phyloP scores from a whole-genome alignment of 495 filamentous ascomycete genomes.

The Chaetomium tenue region DNA sequence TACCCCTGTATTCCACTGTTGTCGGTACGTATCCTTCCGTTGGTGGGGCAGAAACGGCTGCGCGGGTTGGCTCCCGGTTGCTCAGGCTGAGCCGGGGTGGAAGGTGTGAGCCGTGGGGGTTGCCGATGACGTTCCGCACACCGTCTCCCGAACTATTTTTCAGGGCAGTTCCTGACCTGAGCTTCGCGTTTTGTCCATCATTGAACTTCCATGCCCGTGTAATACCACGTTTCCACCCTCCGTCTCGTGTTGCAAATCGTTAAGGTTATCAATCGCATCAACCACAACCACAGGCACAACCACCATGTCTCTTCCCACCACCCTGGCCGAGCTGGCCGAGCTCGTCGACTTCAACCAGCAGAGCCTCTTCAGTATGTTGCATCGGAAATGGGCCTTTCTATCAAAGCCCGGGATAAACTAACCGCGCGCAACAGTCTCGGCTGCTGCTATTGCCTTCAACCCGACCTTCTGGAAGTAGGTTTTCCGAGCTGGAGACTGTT shows the following conservation, averaged over 20 bases:
- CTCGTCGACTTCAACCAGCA: conserved; percentile 62
- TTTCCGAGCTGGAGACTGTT: background rate
- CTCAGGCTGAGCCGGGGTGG: background rate
- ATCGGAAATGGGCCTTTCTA: background rate
- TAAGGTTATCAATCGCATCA: conserved; percentile 1
- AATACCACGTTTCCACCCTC: background rate
- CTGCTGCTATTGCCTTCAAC: conserved; percentile 68
- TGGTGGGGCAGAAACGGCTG: conserved; percentile 1
- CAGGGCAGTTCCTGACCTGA: background rate
- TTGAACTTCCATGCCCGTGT: background rate
- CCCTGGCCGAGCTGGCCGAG: conserved; percentile 42
- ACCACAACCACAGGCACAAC: conserved; percentile 9
- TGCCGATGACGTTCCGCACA: conserved; percentile 20
- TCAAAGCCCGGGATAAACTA: conserved; percentile 14
- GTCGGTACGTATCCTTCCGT: conserved; percentile 5
- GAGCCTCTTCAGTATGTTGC: conserved; percentile 59
- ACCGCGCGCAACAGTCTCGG: conserved; percentile 56
- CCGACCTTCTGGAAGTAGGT: conserved; percentile 78
- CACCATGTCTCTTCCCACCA: conserved; percentile 35
- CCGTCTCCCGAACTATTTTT: conserved; percentile 10
- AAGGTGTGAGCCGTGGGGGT: background rate
- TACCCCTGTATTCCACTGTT: conserved; percentile 13
- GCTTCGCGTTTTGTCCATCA: background rate
- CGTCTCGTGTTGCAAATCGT: background rate
- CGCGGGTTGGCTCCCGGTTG: conserved; percentile 6